Evolutionary conservation across 441 rosid genomes (phyloP), one percentile per base, ranked within the genome.

Genomic region (Adansonia madagascariensis): DNA sequence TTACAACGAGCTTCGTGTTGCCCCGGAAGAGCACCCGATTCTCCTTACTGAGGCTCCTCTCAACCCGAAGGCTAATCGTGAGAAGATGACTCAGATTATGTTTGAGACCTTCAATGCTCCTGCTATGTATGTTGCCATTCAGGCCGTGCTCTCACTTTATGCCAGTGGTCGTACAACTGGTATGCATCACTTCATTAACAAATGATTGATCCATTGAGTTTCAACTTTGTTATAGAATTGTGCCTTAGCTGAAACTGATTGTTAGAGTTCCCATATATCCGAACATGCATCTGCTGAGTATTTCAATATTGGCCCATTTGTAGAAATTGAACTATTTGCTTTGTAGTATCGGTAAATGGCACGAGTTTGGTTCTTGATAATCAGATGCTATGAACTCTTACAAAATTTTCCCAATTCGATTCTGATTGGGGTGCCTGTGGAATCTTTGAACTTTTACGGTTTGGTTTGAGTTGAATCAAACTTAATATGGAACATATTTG

Each of bases 121-220:
- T 71, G 97, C 95, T 43, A 93, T 93, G 96, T 93, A 93, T 70
- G 97, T 93, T 22, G 96, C 96, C 47, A 93, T 91, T 61, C 98
- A 94, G 89, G 98, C 98, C 7, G 98, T 94, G 24, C 60, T 55
- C 24, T 55, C 60, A 77, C 86, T 94, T 57, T 94, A 92, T 80
- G 98, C 98, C 27, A 94, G 97, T 84, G 97, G 98, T 39, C 98
- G 98, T 81, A 94, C 98, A 27, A 94, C 98, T 15, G 98, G 98
- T 94, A 82, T 85, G 94, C 57, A 10, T 15, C 41, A 41, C 59
- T 3, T 24, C 6, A n/a, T n/a, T 8, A 5, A 64, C 15, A 24
- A 49, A 35, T 49, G 43, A 14, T 70, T 8, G 12, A 14, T 24
- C 20, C n/a, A 0, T 18, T 66, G 8, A 5, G n/a, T 47, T 44